Conservation (phyloP, 1,139 yeast species). For the Taiozyma sp. region DNA sequence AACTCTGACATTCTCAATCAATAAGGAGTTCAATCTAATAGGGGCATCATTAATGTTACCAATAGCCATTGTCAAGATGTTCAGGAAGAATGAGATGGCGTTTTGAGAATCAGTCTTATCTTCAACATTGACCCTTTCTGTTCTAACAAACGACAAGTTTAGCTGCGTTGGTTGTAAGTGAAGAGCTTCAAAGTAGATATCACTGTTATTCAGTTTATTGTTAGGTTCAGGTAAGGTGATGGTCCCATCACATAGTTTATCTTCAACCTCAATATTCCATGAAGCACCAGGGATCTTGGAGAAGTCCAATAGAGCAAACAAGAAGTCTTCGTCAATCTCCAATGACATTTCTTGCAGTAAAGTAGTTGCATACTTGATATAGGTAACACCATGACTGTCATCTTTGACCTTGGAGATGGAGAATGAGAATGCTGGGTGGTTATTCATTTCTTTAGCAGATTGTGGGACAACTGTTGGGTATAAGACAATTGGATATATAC, state of each 20-base stretch:
- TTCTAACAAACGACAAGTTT: conserved; percentile 86
- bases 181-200: conserved; percentile 85
- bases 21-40: conserved; percentile 77
- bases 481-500: conserved; percentile 81
- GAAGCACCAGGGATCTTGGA: conserved; percentile 66
- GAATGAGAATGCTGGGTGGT: conserved; percentile 86
- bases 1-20: conserved; percentile 84
- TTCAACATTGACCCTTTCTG: conserved; percentile 68
- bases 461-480: conserved; percentile 92
- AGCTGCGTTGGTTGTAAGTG: conserved; percentile 90
- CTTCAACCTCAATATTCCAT: conserved; percentile 48
- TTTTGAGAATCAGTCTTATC: conserved; percentile 55
- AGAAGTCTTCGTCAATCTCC: conserved; percentile 91
- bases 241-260: conserved; percentile 48
- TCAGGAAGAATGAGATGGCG: conserved; percentile 66
- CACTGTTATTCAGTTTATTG: conserved; percentile 52
- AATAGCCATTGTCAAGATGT: conserved; percentile 91
- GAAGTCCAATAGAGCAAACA: conserved; percentile 78
- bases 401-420: conserved; percentile 82
- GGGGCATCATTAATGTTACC: conserved; percentile 98
- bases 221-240: conserved; percentile 69
- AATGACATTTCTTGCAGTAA: conserved; percentile 86
- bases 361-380: conserved; percentile 86
- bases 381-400: conserved; percentile 83
- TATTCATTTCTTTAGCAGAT: conserved; percentile 75